Base-by-base conservation (phyloP, 2,329 filamentous ascomycete species). In the Cladophialophora exuberans region DNA sequence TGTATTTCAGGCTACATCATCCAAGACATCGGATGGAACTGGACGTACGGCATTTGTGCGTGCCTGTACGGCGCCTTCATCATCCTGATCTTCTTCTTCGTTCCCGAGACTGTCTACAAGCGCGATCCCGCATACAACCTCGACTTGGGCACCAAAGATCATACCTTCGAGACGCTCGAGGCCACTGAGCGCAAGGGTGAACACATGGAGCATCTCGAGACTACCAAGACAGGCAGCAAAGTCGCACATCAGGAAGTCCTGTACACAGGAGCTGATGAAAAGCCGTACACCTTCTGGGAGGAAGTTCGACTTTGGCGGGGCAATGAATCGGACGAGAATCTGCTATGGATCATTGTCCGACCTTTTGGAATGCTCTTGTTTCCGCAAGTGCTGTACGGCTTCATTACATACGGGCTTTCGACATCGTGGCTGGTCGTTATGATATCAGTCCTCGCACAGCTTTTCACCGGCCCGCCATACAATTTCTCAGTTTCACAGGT, bases 1-100 rank as follows among this genome's bases (percentile, higher is more conserved):
- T 67, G 74, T 54, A 68, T 75, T 28, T 68, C 66, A 43, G 66
- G 67, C 51, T 65, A 59, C 3, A 62, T 65, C 7, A 73, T 74
- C 17, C 69, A 72, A 42, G 39, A 61, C 22, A 17, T 61, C 74
- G 59, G 58, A 17, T 61, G 58, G 58, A 54, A 58, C 25, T 61
- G 56, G 55, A 56, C 52, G 6, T 61, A 58, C 36, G 48, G 49
- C 10, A 55, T 61, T 30, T 59, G 56, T 28, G 55, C 52, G 6
- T 38, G 23, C 46, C 51, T 62, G 31, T 54, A 51, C 9, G 54
- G 45, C 6, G 46, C 26, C 3, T 54, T 52, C 30, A 57, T 55
- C 41, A 53, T 57, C 13, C 20, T 55, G 23, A 54, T 57, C 15
- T 48, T 60, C 30, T 49, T 62, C 13, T 60, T 54, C 41, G 48